phyloP scores from a whole-genome alignment of 1,284 basidiomycete genomes.

The Pseudomicrostroma phylloplanum region DNA sequence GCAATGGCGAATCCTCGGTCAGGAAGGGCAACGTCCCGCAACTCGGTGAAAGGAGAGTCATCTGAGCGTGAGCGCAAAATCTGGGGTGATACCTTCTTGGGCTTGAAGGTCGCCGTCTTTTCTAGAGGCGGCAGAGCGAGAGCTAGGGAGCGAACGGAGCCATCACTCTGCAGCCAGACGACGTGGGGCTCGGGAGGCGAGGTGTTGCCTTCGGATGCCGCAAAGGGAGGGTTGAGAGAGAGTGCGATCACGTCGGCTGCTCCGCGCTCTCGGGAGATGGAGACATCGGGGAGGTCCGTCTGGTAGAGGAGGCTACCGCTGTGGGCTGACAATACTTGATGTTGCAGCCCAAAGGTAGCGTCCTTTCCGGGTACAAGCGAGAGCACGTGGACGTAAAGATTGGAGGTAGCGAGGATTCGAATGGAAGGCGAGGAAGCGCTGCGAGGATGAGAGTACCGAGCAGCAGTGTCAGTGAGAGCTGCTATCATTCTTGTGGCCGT shows the following conservation, averaged over 20 bases:
- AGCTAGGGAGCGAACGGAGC: constrained; percentile 22
- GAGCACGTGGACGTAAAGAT: constrained; percentile 19
- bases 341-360: neutral
- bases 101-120: constrained; percentile 2
- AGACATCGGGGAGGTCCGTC: constrained; percentile 18
- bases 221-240: constrained; percentile 24
- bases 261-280: constrained; percentile 18
- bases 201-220: constrained; percentile 18
- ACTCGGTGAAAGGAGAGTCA: constrained; percentile 9
- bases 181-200: constrained; percentile 30
- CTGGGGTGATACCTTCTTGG: constrained; percentile 25
- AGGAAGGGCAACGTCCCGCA: constrained; percentile 36
- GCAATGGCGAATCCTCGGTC: constrained; percentile 38
- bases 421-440: neutral
- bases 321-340: constrained; percentile 7
- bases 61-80: constrained; percentile 18
- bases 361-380: constrained; percentile 20
- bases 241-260: constrained; percentile 25
- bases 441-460: too few relatives aligned
- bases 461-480: too few relatives aligned
- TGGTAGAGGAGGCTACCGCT: constrained; percentile 1
- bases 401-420: constrained; percentile 1
- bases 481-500: too few relatives aligned
- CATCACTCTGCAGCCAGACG: constrained; percentile 39
- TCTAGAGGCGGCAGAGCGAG: constrained; percentile 8